Conservation (phyloP, 805 yeast genomes). For the Metschnikowia aberdeeniae region DNA sequence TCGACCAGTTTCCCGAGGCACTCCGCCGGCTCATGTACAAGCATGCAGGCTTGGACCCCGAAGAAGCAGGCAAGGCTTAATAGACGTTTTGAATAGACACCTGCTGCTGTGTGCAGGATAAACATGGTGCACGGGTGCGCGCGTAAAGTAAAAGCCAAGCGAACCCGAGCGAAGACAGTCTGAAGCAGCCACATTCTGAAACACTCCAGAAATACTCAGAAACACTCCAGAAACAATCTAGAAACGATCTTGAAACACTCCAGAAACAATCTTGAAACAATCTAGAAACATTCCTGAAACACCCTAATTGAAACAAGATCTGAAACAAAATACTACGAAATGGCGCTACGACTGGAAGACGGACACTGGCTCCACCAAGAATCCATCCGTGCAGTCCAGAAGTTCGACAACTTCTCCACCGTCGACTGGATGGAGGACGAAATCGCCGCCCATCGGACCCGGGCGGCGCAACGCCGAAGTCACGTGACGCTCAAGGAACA, state of each 20-base stretch:
- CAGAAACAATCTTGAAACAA: too few relatives aligned
- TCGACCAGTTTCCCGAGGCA: conserved; percentile 20
- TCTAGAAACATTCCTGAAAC: too few relatives aligned
- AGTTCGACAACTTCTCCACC: conserved; percentile 60
- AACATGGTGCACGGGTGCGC: neutral
- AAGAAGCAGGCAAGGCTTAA: neutral
- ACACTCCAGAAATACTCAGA: too few relatives aligned
- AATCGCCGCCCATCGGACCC: conserved; percentile 41
- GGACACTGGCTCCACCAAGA: conserved; percentile 40
- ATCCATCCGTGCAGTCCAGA: conserved; percentile 35
- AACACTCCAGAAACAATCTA: too few relatives aligned
- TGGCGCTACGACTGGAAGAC: neutral
- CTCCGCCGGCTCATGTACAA: conserved; percentile 13
- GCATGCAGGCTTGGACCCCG: conserved; percentile 4
- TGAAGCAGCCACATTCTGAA: too few relatives aligned
- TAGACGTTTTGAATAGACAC: neutral
- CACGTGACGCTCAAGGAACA: conserved; percentile 21
- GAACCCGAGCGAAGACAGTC: neutral
- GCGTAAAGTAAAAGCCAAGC: neutral
- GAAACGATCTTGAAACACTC: too few relatives aligned
- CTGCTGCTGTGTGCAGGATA: neutral
- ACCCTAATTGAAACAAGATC: too few relatives aligned
- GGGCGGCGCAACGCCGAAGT: conserved; percentile 21
- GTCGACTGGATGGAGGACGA: conserved; percentile 71
- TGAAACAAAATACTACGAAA: neutral